phyloP scores from a whole-genome alignment of 2,329 filamentous ascomycete genomes.

The Sclerotinia borealis region DNA sequence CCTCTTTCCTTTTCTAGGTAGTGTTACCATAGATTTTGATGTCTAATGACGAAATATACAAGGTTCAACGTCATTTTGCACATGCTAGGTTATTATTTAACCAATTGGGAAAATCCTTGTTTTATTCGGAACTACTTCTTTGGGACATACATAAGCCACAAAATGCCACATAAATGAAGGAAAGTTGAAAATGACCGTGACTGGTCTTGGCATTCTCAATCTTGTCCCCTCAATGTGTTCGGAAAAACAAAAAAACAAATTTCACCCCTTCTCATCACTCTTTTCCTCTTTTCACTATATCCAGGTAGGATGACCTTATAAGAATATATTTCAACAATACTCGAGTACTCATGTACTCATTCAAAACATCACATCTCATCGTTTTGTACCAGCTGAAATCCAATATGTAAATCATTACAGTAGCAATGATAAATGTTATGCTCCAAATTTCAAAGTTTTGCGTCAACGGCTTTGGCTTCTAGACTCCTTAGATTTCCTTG shows the following conservation, averaged over 20 bases:
- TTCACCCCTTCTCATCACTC: too few species aligned
- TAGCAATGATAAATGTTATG: too few species aligned
- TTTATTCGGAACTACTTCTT: not conserved
- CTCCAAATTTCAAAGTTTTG: too few species aligned
- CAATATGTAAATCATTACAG: too few species aligned
- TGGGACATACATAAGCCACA: not conserved
- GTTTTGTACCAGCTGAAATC: too few species aligned
- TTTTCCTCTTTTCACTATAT: not conserved
- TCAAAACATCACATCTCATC: not conserved
- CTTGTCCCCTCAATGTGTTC: not conserved
- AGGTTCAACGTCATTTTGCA: conserved; percentile 1
- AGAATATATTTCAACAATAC: too few species aligned
- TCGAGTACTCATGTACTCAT: too few species aligned
- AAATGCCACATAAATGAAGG: not conserved
- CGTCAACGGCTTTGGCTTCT: not conserved
- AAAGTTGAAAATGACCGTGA: not conserved
- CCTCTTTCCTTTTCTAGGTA: not conserved
- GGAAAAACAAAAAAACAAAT: not conserved
- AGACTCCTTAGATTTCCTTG: not conserved
- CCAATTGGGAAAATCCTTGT: not conserved
- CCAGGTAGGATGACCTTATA: too few species aligned
- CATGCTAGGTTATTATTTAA: not conserved
- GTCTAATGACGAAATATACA: conserved; percentile 6
- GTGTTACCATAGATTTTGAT: not conserved
- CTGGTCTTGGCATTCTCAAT: not conserved